These are phyloP conservation scores for Amaranthus tricolor DNA, from an alignment of 179 eudicot species.

Conservation along the genomic window DNA sequence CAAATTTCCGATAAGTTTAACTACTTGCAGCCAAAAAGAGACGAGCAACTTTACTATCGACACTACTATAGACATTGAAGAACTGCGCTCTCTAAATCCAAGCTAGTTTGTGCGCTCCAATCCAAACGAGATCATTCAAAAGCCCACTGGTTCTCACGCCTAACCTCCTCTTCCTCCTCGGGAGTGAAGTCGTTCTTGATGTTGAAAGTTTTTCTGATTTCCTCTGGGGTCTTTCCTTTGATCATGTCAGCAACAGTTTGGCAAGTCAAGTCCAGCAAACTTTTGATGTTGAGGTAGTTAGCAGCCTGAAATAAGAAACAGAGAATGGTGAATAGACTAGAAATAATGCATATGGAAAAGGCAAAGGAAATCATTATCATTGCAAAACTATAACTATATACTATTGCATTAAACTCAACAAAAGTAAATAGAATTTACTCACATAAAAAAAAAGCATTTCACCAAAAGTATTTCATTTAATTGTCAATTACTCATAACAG, in stretches of 20 bases:
- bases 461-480: too few relatives aligned
- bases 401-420: too few relatives aligned
- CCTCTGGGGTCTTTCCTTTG: constrained; percentile 54
- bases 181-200: constrained; percentile 52
- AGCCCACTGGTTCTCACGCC: constrained; percentile 41
- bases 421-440: too few relatives aligned
- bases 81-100: too few relatives aligned
- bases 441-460: too few relatives aligned
- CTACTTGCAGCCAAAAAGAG: constrained; percentile 6
- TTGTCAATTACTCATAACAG: too few relatives aligned
- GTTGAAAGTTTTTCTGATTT: constrained; percentile 48
- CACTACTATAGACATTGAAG: constrained; percentile 28
- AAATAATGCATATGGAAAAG: too few relatives aligned
- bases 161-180: constrained; percentile 48
- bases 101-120: neutral
- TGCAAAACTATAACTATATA: too few relatives aligned
- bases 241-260: constrained; percentile 54
- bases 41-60: constrained; percentile 22
- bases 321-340: neutral
- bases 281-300: constrained; percentile 42
- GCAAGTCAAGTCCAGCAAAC: constrained; percentile 45
- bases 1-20: neutral
- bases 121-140: constrained; percentile 14
- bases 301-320: constrained; percentile 35
- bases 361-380: too few relatives aligned